Evolutionary conservation across 2,329 filamentous ascomycete species (phyloP), one percentile per base, ranked within the genome.

Genomic region (Cadophora malorum): DNA sequence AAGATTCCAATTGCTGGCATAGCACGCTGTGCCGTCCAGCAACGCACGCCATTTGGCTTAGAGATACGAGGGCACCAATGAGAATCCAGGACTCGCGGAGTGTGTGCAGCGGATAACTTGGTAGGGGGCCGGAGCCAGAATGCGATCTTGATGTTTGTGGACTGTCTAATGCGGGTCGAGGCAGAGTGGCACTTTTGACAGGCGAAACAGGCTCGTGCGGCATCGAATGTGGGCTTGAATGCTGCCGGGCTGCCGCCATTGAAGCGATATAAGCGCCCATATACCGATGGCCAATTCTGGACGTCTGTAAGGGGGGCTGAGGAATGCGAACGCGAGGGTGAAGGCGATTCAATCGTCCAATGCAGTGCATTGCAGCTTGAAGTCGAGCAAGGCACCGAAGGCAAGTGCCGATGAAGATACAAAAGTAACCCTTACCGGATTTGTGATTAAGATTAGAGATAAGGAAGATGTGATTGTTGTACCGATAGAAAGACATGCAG

Each of bases 251-350:
- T 52, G 61, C 61, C 61, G 61, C 61, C 61, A 63, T 55, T 63
- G 61, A 63, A 63, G 61, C 61, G 61, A 63, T 63, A 23, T 53
- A 63, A 63, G 61, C 61, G 61, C 61, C 47, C 61, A 63, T 41
- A 52, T 53, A 53, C 47, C 38, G 28, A 33, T 28, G 33, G 21
- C 14, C 21, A 41, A 41, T 38, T 21, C 33, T 14, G 21, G 33
- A 21, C 23, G 50, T 55, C 5, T 41, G 19, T 16, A 8, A 28
- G 61, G 14, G 28, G 47, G 47, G 16, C 47, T 25, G 41, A 25
- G 3, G 33, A 59, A 59, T 38, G 33, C 33, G 56, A 59, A 59
- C 10, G 56, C 56, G 33, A 59, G 21, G 21, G 4, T 23, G 21
- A 45, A 23, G n/a, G 19, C 45, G n/a, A 7, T 21, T 21, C 10